A percentile compares a stretch with the other conserved stretches of the same genome.
phyloP scores from a whole-genome alignment of 768 basidiomycete species.

The Amanita pallidorosea region DNA sequence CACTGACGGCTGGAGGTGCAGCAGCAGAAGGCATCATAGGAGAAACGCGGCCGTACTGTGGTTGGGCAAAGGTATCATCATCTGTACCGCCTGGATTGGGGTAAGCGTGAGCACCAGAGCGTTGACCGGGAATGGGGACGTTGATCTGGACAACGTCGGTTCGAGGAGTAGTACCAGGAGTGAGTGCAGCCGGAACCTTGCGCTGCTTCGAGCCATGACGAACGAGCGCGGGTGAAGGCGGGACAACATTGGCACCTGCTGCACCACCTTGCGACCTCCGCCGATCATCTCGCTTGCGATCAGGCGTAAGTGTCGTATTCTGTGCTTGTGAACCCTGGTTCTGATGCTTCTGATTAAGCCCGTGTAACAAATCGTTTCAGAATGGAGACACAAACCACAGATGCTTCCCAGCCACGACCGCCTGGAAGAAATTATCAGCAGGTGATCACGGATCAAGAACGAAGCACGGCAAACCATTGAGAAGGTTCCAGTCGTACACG shows the following conservation, averaged over 20 bases:
- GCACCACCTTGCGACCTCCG: slow-evolving; percentile 50
- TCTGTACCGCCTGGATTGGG: slow-evolving; percentile 48
- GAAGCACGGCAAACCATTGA: slow-evolving; percentile 52
- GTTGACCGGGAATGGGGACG: slow-evolving; percentile 51
- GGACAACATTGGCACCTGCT: slow-evolving; percentile 35
- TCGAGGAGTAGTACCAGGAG: slow-evolving; percentile 54
- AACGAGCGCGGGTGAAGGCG: slow-evolving; percentile 72
- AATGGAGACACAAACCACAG: slow-evolving; percentile 39
- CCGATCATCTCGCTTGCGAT: slow-evolving; percentile 60
- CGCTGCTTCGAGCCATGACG: slow-evolving; percentile 67
- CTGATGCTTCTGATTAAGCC: slow-evolving; percentile 33
- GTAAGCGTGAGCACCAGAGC: slow-evolving; percentile 50
- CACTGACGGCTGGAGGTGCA: slow-evolving; percentile 63
- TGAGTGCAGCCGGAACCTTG: slow-evolving; percentile 48
- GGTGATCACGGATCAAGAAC: neutral
- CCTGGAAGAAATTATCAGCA: slow-evolving; percentile 27
- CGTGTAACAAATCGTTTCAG: neutral
- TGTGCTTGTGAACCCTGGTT: slow-evolving; percentile 61
- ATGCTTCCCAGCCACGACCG: slow-evolving; percentile 91
- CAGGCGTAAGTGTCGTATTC: slow-evolving; percentile 36
- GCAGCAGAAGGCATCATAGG: slow-evolving; percentile 72
- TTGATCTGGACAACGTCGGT: slow-evolving; percentile 69
- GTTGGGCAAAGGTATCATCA: slow-evolving; percentile 51
- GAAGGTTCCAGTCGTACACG: slow-evolving; percentile 91
- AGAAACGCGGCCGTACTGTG: slow-evolving; percentile 67